Conservation (phyloP, 495 filamentous ascomycete species). For the Aspergillus incahuasiensis region DNA sequence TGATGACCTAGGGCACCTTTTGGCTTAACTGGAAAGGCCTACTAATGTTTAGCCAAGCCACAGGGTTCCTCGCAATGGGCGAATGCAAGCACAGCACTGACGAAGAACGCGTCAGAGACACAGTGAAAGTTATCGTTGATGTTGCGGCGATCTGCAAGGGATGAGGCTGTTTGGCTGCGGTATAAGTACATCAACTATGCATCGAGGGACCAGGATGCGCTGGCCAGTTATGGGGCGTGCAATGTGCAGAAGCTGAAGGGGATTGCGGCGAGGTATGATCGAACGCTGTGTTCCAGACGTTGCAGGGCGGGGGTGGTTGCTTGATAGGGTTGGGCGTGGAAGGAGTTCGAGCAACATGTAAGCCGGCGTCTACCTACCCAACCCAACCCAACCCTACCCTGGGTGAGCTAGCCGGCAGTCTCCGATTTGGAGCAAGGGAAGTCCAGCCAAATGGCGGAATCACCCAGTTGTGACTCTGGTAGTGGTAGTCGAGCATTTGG, state of each 20-base stretch:
- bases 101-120: conserved; percentile 22
- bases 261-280: conserved; percentile 37
- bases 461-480: too few species aligned
- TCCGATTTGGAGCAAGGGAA: too few species aligned
- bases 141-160: conserved; percentile 32
- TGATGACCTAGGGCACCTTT: too few species aligned
- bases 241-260: conserved; percentile 29
- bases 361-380: too few species aligned
- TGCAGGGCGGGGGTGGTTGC: conserved; percentile 17
- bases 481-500: too few species aligned
- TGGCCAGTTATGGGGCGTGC: conserved; percentile 33
- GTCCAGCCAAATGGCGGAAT: too few species aligned
- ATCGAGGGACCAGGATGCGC: conserved; percentile 32
- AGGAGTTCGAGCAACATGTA: not conserved
- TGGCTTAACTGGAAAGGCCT: not conserved
- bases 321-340: not conserved
- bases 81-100: conserved; percentile 29
- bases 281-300: conserved; percentile 28
- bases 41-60: not conserved
- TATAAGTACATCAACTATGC: conserved; percentile 58
- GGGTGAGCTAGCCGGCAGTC: too few species aligned
- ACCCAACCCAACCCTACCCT: too few species aligned
- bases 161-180: conserved; percentile 35
- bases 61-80: conserved; percentile 3
- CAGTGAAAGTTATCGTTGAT: conserved; percentile 19